Evolutionary conservation across 441 rosid species (phyloP), one percentile per base, ranked within the genome.

Genomic region (Raphanus hybrid): DNA sequence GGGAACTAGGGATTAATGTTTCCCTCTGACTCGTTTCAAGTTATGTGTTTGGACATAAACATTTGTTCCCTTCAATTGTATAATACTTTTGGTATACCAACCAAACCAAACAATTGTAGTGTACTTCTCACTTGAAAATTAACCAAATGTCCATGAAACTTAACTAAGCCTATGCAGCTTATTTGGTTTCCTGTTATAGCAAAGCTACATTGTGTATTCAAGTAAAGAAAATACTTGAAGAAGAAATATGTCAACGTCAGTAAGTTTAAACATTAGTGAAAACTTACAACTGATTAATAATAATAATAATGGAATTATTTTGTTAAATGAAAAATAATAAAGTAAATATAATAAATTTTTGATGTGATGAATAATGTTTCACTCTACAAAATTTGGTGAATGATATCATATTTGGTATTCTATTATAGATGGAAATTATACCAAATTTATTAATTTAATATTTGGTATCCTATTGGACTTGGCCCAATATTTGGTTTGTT

Each of bases 111-210:
- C 55, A 62, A 32, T 65, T 77, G 34, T 58, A 64, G 0, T 63
- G 35, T 65, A 55, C 32, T 63, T 70, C 48, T 64, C 12, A 11
- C 60, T 11, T n/a, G 60, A 58, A 58, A 16, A 63, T 26, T 54
- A 39, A 12, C 50, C 7, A 60, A 67, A 29, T 61, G 15, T 61
- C 10, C 65, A 61, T 61, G 65, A 8, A 3, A 61, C 41, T n/a
- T 12, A 45, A 15, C 52, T 45, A 45, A 12, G 16, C 64, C 64
- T 60, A 18, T 67, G 63, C 45, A 77, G 80, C 54, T 70, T 62
- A 32, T 27, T 57, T 18, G 66, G 18, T 57, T 77, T 64, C 80
- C 54, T 64, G 67, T 64, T 55, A 64, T 71, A 20, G 71, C 80
- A 70, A 60, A 29, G 71, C 27, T 64, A 57, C 29, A 27, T 26